phyloP scores from a whole-genome alignment of 805 yeast species.

The Saccharomycopsis fodiens region DNA sequence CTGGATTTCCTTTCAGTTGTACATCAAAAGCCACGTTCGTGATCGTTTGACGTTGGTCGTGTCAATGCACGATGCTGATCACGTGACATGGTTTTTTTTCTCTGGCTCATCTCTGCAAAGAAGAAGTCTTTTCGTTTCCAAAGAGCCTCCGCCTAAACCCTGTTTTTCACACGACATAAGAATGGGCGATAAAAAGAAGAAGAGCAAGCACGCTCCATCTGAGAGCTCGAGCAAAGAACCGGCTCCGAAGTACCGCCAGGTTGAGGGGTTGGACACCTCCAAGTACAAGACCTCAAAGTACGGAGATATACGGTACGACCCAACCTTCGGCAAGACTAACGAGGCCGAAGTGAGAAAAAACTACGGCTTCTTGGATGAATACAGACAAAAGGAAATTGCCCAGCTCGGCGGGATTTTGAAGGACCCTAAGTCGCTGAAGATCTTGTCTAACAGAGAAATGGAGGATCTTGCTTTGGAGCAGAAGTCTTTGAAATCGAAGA shows the following conservation, averaged over 20 bases:
- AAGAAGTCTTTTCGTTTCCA: too few species aligned
- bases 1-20: too few species aligned
- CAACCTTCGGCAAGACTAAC: conserved; percentile 80
- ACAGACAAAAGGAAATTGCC: conserved; percentile 64
- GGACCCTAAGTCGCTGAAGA: conserved; percentile 40
- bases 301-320: conserved; percentile 84
- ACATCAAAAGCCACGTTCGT: too few species aligned
- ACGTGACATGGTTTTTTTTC: too few species aligned
- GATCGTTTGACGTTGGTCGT: too few species aligned
- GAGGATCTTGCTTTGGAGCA: conserved; percentile 47
- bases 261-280: conserved; percentile 27
- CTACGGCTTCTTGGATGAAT: conserved; percentile 80
- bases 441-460: conserved; percentile 37
- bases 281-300: conserved; percentile 37
- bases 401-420: conserved; percentile 50
- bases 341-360: conserved; percentile 65
- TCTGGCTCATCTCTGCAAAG: too few species aligned
- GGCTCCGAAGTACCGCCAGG: conserved; percentile 43
- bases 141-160: too few species aligned
- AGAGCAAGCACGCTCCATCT: conserved; percentile 79
- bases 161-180: too few species aligned
- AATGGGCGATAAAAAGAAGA: conserved; percentile 8
- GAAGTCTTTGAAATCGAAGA: conserved; percentile 58
- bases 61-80: too few species aligned
- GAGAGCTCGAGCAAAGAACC: conserved; percentile 69